Evolutionary conservation across 441 rosid genomes (phyloP), one percentile per base, ranked within the genome.

Genomic region (Mallotus repandus): DNA sequence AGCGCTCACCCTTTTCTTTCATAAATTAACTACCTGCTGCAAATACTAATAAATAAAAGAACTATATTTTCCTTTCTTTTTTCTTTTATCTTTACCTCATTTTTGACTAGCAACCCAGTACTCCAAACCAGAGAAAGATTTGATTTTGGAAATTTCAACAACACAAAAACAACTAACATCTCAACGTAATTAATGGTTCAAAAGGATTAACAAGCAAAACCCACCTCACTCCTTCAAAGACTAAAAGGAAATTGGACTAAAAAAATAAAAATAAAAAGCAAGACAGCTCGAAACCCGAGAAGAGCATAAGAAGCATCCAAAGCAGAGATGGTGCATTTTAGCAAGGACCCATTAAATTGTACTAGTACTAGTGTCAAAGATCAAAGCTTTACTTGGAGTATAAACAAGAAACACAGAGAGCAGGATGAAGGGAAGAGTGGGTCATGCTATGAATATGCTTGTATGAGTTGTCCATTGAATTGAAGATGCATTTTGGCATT

Each of bases 271-370:
- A 43, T 14, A 18, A 65, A 15, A 43, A 43, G 66, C 41, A 29
- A 43, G 45, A 46, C 29, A 72, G 81, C 84, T 68, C 85, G 79
- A 81, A 68, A 69, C 59, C 74, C 85, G 11, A 81, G 66, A 18
- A 52, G 14, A 22, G 52, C 19, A 48, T 8, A 60, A 58, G 83
- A 80, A 81, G 80, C 72, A 81, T 84, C 87, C 83, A 71, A 80
- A 65, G 83, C 63, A 55, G 45, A 58, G 52, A 35, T 9, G 70
- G 78, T 45, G 79, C 82, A 74, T 73, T 76, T 60, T 80, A 67
- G 75, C 75, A 68, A 46, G 63, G 0, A 41, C 61, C 45, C 52
- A 45, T 62, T 14, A 52, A 41, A 9, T 0, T 1, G 49, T 45
- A 45, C 49, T 53, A 53, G 49, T 45, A 45, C 49, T 53, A 53